These are phyloP conservation scores for Candida pseudocylindracea DNA, from an alignment of 1,139 yeast genomes.

Conservation along the genomic window DNA sequence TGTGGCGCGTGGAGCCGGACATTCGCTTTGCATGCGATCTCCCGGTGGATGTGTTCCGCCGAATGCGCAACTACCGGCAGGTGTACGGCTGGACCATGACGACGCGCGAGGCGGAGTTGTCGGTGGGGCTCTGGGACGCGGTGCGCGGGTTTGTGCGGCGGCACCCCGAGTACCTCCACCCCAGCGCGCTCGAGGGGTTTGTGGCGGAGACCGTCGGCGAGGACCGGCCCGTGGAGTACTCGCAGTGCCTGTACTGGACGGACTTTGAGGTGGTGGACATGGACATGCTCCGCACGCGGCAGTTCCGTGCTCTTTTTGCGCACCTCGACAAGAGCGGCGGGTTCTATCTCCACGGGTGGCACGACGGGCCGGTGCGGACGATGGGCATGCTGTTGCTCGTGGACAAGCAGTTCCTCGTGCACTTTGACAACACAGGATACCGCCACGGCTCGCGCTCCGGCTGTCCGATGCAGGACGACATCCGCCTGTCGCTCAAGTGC, in stretches of 20 bases:
- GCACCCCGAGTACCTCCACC: constrained; percentile 27
- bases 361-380: too few species aligned
- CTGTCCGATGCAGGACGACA: too few species aligned
- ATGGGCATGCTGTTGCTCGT: too few species aligned
- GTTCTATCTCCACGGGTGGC: too few species aligned
- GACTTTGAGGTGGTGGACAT: constrained; percentile 68
- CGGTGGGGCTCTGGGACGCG: constrained; percentile 10
- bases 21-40: constrained; percentile 45
- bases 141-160: too few species aligned
- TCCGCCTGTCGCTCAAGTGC: too few species aligned
- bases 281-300: constrained; percentile 40
- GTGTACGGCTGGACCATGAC: constrained; percentile 50
- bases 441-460: too few species aligned
- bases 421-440: too few species aligned
- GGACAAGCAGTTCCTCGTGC: too few species aligned
- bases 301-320: too few species aligned
- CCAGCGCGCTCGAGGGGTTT: constrained; percentile 45
- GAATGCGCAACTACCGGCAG: constrained; percentile 39
- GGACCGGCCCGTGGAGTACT: constrained; percentile 12
- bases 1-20: constrained; percentile 70
- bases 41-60: constrained; percentile 58
- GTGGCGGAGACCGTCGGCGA: constrained; percentile 43
- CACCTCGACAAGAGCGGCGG: too few species aligned
- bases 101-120: constrained; percentile 44
- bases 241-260: constrained; percentile 80